Base-by-base conservation (phyloP, 108 stramenopile species). In the Cyclotella distinguenda region DNA sequence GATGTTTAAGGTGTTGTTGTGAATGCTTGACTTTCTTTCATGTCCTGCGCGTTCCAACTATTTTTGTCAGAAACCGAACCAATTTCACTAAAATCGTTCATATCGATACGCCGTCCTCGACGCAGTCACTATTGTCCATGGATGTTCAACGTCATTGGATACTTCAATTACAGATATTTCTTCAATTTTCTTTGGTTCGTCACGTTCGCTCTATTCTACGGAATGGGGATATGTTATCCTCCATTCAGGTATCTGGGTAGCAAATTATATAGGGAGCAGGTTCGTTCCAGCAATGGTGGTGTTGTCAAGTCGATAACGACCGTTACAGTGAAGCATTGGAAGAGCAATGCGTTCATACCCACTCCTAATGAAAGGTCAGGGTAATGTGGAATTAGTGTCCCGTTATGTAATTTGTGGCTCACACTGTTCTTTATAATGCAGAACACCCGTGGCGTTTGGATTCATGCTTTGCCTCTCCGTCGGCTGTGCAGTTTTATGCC, bases 111-210 rank as follows among this genome's bases (percentile, higher is more conserved):
- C 12, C 12, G 30, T 32, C 2, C 4, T 6, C 5, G 31, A 25
- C 30, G 30, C 51, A 19, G 97, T 70, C 98, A 99, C 68, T 97
- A 94, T 59, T 99, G 98, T 68, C 91, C 91, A 10, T 97, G 97
- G 99, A 93, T 90, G 92, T 93, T 93, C 77, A 93, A 93, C 61
- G 63, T 61, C 40, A 84, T 99, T 39, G 99, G 97, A 34, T 97
- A 94, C 67, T 95, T 93, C 71, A 99, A 99, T 64, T 98, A 98
- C 70, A 80, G 97, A 54, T 99, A 96, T 74, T 99, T 99, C 75
- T 68, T 94, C 32, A 94, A 90, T 69, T 99, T 99, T 64, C 52
- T 95, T n/a, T 70, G 85, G 33, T 92, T 77, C 61, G 86, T 89
- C 8, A 67, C 62, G 13, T 54, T 77, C 9, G 88, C 68, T n/a